phyloP scores from a whole-genome alignment of 306 rosid species.

The Alnus glutinosa region DNA sequence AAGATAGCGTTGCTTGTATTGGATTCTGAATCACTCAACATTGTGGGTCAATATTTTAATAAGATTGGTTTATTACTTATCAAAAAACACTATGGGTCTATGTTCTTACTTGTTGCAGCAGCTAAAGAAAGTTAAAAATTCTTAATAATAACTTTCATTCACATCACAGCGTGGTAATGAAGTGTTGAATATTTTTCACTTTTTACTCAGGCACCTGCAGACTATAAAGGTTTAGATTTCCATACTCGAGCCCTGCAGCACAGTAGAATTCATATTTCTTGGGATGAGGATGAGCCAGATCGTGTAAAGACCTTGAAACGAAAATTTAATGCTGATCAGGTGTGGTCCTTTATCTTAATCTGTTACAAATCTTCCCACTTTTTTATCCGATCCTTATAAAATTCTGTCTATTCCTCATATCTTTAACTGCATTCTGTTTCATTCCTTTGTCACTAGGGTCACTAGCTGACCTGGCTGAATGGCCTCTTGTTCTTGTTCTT shows the following conservation, averaged over 20 bases:
- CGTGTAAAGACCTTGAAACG: constrained; percentile 69
- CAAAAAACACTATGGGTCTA: not conserved
- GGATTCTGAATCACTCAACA: not conserved
- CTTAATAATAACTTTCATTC: not conserved
- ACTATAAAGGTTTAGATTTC: constrained; percentile 64
- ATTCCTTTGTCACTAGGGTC: not conserved
- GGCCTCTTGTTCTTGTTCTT: not conserved
- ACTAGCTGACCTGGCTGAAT: not conserved
- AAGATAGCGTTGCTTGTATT: not conserved
- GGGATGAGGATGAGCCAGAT: constrained; percentile 95
- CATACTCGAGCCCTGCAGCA: constrained; percentile 82
- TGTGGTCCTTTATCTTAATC: constrained; percentile 31
- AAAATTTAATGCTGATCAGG: constrained; percentile 75
- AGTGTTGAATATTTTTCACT: constrained; percentile 19
- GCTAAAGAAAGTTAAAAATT: not conserved
- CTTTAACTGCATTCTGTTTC: not conserved
- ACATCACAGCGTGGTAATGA: not conserved
- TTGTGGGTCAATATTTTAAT: not conserved
- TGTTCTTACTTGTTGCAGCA: not conserved
- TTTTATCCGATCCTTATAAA: not conserved
- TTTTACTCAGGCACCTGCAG: constrained; percentile 65
- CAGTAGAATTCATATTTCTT: constrained; percentile 65
- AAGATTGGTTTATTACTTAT: too few species aligned
- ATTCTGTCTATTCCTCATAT: not conserved
- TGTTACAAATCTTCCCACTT: not conserved